Percentiles rank a stretch among this genome's conserved stretches.
Conservation (phyloP, 2,329 filamentous ascomycete genomes). For the Aspergillus sp. region DNA sequence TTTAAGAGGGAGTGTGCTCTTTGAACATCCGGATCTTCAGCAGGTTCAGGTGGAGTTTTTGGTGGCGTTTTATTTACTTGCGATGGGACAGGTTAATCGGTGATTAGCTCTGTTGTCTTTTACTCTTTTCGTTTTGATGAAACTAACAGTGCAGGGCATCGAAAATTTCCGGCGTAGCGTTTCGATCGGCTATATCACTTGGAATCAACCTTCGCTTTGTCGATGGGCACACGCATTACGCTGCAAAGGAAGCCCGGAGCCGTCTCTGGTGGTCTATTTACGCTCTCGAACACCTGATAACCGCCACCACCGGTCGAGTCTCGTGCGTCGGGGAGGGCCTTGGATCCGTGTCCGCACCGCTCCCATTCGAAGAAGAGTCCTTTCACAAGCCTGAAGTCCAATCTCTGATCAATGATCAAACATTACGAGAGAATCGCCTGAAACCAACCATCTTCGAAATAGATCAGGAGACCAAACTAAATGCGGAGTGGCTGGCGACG, state of each 20-base stretch:
- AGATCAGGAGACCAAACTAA: constrained; percentile 5
- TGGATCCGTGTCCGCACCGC: constrained; percentile 33
- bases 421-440: constrained; percentile 15
- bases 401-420: constrained; percentile 18
- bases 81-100: constrained; percentile 39
- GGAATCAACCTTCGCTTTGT: constrained; percentile 38
- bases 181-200: constrained; percentile 35
- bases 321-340: constrained; percentile 34
- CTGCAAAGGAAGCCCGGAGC: constrained; percentile 36
- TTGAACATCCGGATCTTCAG: constrained; percentile 38
- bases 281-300: constrained; percentile 36
- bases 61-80: constrained; percentile 36
- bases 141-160: constrained; percentile 27
- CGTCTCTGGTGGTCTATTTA: constrained; percentile 43
- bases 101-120: constrained; percentile 8
- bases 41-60: constrained; percentile 39
- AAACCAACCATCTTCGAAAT: constrained; percentile 25
- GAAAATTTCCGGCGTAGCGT: constrained; percentile 35
- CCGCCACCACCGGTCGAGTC: constrained; percentile 37
- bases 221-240: constrained; percentile 27
- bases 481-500: constrained; percentile 14
- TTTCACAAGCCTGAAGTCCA: constrained; percentile 22
- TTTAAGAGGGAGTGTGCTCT: constrained; percentile 30
- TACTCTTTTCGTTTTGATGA: neutral
- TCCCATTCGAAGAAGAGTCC: constrained; percentile 33